A percentile compares a stretch with the other conserved stretches of the same genome.
Evolutionary conservation across 441 rosid species (phyloP).

Genomic region (Pelargonium australe): DNA sequence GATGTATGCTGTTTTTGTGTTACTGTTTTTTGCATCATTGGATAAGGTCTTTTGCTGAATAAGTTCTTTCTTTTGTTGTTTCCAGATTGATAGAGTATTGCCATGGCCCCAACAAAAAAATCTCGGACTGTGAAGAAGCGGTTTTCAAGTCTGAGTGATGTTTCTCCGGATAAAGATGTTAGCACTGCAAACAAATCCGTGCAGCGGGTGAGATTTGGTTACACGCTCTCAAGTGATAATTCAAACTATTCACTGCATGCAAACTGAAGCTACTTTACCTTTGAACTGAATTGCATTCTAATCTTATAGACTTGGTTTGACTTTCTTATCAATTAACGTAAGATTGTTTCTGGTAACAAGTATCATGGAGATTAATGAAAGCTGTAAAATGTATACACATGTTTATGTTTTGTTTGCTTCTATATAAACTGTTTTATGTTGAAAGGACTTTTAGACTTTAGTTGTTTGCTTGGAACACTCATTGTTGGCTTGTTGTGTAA

Average conservation of each 20-base stretch:
- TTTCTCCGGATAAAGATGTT: constrained; percentile 48
- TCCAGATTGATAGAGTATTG: constrained; percentile 26
- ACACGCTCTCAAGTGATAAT: constrained; percentile 3
- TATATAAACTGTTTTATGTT: neutral
- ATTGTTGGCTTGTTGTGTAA: neutral
- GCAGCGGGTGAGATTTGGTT: constrained; percentile 44
- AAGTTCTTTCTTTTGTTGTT: constrained; percentile 10
- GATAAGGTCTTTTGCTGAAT: constrained; percentile 9
- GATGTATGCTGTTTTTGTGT: neutral
- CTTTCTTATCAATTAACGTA: neutral
- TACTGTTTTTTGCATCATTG: neutral
- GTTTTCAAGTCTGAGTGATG: constrained; percentile 43
- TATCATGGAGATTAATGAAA: neutral
- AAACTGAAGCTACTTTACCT: constrained; percentile 2
- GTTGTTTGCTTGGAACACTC: constrained; percentile 4
- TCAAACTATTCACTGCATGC: neutral
- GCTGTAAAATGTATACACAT: constrained; percentile 1
- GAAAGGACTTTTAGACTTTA: neutral
- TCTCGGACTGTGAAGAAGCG: constrained; percentile 66
- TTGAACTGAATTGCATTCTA: neutral
- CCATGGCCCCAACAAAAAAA: constrained; percentile 73
- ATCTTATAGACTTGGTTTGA: neutral
- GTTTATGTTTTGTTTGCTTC: neutral
- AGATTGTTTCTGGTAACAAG: neutral
- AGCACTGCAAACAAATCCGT: constrained; percentile 47